Evolutionary conservation across 108 stramenopile species (phyloP).

Genomic region (Cyclotella baltica): DNA sequence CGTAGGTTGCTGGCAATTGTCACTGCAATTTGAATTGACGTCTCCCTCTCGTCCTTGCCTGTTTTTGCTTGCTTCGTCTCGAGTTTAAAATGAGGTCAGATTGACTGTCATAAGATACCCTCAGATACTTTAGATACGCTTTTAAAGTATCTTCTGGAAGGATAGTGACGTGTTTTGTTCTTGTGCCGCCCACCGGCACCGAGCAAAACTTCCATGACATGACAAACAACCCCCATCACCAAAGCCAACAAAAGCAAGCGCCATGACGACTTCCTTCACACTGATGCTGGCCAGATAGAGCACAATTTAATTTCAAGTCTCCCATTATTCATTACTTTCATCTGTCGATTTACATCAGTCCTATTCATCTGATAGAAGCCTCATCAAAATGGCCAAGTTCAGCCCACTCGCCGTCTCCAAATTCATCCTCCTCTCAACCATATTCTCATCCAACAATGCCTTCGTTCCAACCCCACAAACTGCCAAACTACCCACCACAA

Average conservation of each 20-base stretch:
- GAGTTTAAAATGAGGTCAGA: no score
- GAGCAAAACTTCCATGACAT: no score
- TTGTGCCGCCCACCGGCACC: background rate
- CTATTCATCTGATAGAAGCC: background rate
- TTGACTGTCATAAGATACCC: no score
- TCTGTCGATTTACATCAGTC: background rate
- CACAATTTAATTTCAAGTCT: background rate
- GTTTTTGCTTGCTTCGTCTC: no score
- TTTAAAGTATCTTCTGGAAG: conserved; percentile 5
- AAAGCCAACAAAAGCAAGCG: background rate
- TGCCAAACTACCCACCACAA: background rate
- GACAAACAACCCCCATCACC: no score
- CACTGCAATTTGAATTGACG: no score
- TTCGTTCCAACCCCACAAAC: conserved; percentile 9
- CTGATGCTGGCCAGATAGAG: background rate
- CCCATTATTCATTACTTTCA: background rate
- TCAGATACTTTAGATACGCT: no score
- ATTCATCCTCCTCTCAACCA: conserved; percentile 6
- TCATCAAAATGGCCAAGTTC: conserved; percentile 3
- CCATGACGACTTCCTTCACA: background rate
- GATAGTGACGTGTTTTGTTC: background rate
- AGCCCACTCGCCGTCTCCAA: background rate
- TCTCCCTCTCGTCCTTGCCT: no score
- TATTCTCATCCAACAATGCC: conserved; percentile 21
- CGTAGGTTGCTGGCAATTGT: no score